Evolutionary conservation across 257 asterid genomes (phyloP), one percentile per base, ranked within the genome.

Genomic region (Solanum arcanum): DNA sequence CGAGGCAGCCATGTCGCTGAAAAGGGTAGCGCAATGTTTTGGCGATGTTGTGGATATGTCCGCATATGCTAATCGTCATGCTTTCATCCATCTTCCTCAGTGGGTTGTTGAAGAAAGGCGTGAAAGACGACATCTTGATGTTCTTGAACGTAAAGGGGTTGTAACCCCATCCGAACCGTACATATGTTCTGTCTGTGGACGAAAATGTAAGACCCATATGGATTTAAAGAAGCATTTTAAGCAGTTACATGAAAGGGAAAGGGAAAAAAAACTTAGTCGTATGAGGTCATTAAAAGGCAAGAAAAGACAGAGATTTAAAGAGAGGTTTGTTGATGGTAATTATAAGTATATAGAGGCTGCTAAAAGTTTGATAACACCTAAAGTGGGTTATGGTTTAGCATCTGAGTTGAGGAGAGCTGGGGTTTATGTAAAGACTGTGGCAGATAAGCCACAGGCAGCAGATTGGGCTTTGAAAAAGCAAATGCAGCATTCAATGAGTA

Each of bases 381-480:
- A 94, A 89, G 87, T 86, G 7, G 99, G 99, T 59, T 96, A 95
- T 35, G 98, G 99, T 15, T 88, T 96, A 68, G 98, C 96, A 1
- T 92, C 92, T 69, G 99, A 96, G 91, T 92, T 96, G 69, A 91
- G 91, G 89, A 92, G 99, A 4, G 98, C 99, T 12, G 99, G 98
- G 88, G 97, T 96, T 84, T 94, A 82, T 60, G 98, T 96, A 35
- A 96, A 94, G 91, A 95, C 98, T 0, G 99, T 96, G 84, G 92
- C 92, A 88, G 99, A 96, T 88, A 96, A 95, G 92, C 98, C 98
- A 3, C 99, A 96, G 86, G 97, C 99, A 1, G 99, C 99, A 15
- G 98, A 96, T 92, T 96, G 95, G 98, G 99, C 99, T 1, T 86
- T 96, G 91, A 96, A 95, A 91, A 94, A 93, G 91, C 99, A 95